These are phyloP conservation scores for Neurospora sp. DNA, from an alignment of 495 filamentous ascomycete genomes.

Conservation along the genomic window DNA sequence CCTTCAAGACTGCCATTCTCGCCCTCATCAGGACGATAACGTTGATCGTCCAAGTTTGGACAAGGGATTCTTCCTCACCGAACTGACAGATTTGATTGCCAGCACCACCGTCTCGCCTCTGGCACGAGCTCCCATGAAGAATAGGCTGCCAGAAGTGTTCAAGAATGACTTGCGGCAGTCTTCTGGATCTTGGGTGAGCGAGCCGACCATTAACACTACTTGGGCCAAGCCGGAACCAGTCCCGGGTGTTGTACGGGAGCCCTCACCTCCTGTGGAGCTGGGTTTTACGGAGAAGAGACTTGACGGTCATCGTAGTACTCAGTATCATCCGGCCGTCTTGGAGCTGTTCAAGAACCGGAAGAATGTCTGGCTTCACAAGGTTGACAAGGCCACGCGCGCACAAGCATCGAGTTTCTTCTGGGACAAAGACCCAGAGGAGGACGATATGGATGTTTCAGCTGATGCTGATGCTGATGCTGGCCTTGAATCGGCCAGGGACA, in stretches of 20 bases:
- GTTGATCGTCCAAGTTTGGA: not conserved
- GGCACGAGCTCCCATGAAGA: not conserved
- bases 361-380: not conserved
- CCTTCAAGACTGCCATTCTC: too few relatives aligned
- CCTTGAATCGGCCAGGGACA: not conserved
- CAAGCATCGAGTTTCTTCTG: not conserved
- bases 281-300: conserved; percentile 6
- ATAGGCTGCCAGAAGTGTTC: not conserved
- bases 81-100: not conserved
- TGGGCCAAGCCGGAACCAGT: not conserved
- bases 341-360: conserved; percentile 1
- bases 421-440: not conserved
- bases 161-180: not conserved
- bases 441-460: not conserved
- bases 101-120: not conserved
- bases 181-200: not conserved
- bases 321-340: not conserved
- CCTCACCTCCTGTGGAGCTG: not conserved
- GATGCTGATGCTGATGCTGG: not conserved
- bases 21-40: not conserved
- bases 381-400: not conserved
- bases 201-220: not conserved
- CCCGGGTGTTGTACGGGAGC: not conserved
- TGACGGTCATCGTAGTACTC: not conserved
- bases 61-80: not conserved